Base-by-base conservation (phyloP, 495 filamentous ascomycete species). In the Antarctomyces pellizariae region DNA sequence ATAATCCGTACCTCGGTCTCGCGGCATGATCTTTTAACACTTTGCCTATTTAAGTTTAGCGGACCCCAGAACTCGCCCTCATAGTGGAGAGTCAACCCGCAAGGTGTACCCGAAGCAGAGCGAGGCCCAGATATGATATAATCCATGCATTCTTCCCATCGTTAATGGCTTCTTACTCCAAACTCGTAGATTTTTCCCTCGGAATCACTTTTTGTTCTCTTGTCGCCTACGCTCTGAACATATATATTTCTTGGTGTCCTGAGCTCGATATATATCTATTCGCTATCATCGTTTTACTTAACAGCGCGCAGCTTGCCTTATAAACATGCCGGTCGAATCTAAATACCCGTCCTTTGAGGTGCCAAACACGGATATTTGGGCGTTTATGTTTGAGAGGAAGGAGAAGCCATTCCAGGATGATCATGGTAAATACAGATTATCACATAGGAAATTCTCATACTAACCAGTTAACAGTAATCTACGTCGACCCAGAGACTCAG, bases 361-460 rank as follows among this genome's bases (percentile, higher is more conserved):
- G 24, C 78, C 78, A 0, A 37, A 59, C 16, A 34, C 64, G 23
- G 79, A 84, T 43, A 31, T 91, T 12, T 86, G 68, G 67, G 53
- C 56, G 0, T 71, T 89, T 24, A 43, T 95, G 5, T 83, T 92
- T 43, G 76, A 86, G 39, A 54, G 72, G 25, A 70, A 73, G 29
- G 59, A 75, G 27, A 59, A 54, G 32, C 45, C 52, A 4, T 90
- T 55, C 39, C 57, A 71, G 2, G 73, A 83, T 30, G 47, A 67
- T 35, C 70, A 75, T 53, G 57, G 70, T 68, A 44, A 10, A 15
- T 14, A 22, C 31, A 34, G 14, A 25, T 16, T 11, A 9, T 4
- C 7, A 9, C 15, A 2, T 13, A 33, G 36, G 37, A 40, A n/a
- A n/a, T n/a, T n/a, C n/a, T n/a, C n/a, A n/a, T n/a, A n/a, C n/a